phyloP scores from a whole-genome alignment of 2,329 filamentous ascomycete genomes.

The Xylaria sp. region DNA sequence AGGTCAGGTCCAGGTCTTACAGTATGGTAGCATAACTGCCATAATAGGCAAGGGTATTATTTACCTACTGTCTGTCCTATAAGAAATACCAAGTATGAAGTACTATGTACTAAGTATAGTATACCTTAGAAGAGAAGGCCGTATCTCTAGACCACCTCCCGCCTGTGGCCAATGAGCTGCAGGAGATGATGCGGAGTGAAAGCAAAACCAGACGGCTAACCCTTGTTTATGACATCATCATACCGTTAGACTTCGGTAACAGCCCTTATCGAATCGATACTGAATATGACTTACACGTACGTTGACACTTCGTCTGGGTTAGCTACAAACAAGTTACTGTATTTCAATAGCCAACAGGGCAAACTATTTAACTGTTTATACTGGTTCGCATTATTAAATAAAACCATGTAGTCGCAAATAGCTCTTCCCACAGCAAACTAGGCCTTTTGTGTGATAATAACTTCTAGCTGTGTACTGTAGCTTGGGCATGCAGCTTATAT shows the following conservation, averaged over 20 bases:
- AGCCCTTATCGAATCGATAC: background rate
- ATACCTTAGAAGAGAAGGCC: background rate
- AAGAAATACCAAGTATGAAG: constrained; percentile 2
- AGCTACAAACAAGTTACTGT: too few species aligned
- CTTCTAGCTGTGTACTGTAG: too few species aligned
- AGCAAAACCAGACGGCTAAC: background rate
- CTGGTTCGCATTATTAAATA: too few species aligned
- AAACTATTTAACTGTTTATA: too few species aligned
- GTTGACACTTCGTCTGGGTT: too few species aligned
- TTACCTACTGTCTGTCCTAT: background rate
- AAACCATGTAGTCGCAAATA: too few species aligned
- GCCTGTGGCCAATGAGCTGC: background rate
- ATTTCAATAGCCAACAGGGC: too few species aligned
- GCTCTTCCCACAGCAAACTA: too few species aligned
- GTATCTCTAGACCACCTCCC: background rate
- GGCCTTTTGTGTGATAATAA: too few species aligned
- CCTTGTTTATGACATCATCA: constrained; percentile 12
- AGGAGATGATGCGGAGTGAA: background rate
- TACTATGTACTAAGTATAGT: constrained; percentile 3
- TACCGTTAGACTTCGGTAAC: background rate
- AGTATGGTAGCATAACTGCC: constrained; percentile 2
- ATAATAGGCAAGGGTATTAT: constrained; percentile 5
- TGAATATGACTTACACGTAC: too few species aligned
- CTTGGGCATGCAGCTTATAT: too few species aligned
- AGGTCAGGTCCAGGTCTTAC: constrained; percentile 1